Base-by-base conservation (phyloP, 2,329 filamentous ascomycete genomes). In the Biscogniauxia mediterranea region DNA sequence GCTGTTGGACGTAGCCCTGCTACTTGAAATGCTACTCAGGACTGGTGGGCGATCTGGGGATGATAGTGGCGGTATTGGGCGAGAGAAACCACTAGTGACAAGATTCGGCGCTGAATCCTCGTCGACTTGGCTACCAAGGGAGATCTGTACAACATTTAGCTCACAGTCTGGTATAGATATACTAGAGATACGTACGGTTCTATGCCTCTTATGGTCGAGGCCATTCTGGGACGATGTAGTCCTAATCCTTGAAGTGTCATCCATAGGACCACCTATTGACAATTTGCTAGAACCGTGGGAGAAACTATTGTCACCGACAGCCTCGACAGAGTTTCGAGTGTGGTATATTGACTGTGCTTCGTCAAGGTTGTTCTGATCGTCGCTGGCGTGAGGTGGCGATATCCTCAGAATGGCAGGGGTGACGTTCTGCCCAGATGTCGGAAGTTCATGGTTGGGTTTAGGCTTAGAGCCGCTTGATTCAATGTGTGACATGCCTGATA, bases 1-100 rank as follows among this genome's bases (percentile, higher is more conserved):
- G 2, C 5, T 2, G 2, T 15, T 46, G 58, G 62, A 63, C 25
- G 52, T 49, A 26, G 53, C 52, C 56, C 54, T 7, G 52, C 9
- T 49, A 46, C n/a, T 49, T 2, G 3, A 46, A n/a, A 11, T 11
- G 38, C 6, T 11, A n/a, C 13, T 46, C 6, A 46, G 6, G 38
- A 46, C 38, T 46, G 38, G 38, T n/a, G 38, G 38, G 15, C 38
- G 13, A 46, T 46, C 38, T 46, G 38, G 38, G 6, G 38, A 46
- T 46, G 38, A 11, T 11, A 46, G 38, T n/a, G 38, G 38, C 17
- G 38, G 38, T n/a, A 32, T 46, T 5, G 6, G 38, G 11, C 15
- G 13, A 46, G 38, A 46, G 38, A 5, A 5, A 46, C 38, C 51
- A 57, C 6, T 28, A 26, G 20, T 9, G 15, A 19, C 32, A 58